A percentile compares a stretch with the other conserved stretches of the same genome.
These are phyloP conservation scores for Dissoconium aciculare DNA, from an alignment of 2,329 filamentous ascomycete genomes.

Conservation along the genomic window DNA sequence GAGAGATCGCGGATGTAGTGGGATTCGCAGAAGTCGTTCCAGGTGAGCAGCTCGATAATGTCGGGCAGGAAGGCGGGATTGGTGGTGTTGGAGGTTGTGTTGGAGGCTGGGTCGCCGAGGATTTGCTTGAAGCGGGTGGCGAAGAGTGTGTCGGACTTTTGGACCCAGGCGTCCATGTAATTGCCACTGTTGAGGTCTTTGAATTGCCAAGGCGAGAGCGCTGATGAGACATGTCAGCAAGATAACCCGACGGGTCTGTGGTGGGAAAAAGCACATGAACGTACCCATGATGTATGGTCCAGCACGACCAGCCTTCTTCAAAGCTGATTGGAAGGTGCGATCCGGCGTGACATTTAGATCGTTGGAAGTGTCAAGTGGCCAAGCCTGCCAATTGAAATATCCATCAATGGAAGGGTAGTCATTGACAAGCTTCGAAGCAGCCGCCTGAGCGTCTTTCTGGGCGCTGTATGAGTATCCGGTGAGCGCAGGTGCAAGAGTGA, in stretches of 20 bases:
- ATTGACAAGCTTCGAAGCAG: slow-evolving; percentile 17
- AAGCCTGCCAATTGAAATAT: slow-evolving; percentile 29
- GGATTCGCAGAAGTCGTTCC: slow-evolving; percentile 28
- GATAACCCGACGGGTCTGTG: too few species aligned
- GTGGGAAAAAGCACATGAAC: slow-evolving; percentile 8
- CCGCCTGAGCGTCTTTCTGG: slow-evolving; percentile 14
- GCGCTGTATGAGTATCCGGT: slow-evolving; percentile 21
- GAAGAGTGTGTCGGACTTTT: slow-evolving; percentile 26
- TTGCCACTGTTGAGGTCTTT: slow-evolving; percentile 26
- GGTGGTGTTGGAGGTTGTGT: too few species aligned
- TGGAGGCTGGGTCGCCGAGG: too few species aligned
- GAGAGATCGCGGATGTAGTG: slow-evolving; percentile 28
- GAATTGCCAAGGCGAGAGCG: slow-evolving; percentile 28
- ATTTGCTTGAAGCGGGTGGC: slow-evolving; percentile 20
- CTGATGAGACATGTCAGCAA: too few species aligned
- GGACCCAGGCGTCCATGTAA: slow-evolving; percentile 23
- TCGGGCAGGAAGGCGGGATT: slow-evolving; percentile 22
- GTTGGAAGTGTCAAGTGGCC: slow-evolving; percentile 21
- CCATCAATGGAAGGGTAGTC: slow-evolving; percentile 25
- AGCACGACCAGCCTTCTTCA: slow-evolving; percentile 21
- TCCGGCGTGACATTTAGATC: slow-evolving; percentile 23
- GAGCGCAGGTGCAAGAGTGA: slow-evolving; percentile 23
- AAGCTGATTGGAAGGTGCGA: slow-evolving; percentile 22
- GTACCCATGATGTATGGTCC: slow-evolving; percentile 28
- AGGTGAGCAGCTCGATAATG: slow-evolving; percentile 27